These are phyloP conservation scores for Solanum appendiculatum DNA, from an alignment of 257 asterid species.

Conservation along the genomic window DNA sequence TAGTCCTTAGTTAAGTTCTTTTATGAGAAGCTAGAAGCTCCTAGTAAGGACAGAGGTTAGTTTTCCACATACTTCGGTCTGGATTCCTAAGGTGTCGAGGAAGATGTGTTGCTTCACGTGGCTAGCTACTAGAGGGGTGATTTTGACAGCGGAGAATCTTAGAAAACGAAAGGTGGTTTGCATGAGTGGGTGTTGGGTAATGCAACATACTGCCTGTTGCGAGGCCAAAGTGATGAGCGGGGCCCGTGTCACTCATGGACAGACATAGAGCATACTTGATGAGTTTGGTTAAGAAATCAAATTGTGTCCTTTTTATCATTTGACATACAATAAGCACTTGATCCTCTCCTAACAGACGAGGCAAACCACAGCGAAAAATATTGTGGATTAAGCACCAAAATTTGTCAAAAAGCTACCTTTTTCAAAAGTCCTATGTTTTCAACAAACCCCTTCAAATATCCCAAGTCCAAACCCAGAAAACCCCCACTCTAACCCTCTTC, in stretches of 20 bases:
- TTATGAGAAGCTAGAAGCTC: background rate
- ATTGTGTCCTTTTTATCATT: background rate
- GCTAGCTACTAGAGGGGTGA: background rate
- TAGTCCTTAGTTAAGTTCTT: background rate
- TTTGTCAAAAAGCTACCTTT: background rate
- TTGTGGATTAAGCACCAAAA: background rate
- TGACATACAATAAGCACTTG: background rate
- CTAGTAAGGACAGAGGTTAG: background rate
- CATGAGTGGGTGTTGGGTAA: background rate
- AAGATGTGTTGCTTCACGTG: background rate
- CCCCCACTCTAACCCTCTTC: background rate
- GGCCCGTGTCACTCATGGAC: background rate
- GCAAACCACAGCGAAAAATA: background rate
- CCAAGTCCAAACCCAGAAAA: background rate
- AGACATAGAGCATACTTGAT: background rate
- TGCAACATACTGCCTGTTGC: background rate
- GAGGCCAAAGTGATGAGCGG: no score
- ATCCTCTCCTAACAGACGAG: background rate
- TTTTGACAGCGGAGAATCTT: background rate
- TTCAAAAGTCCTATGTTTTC: background rate
- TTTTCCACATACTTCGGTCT: background rate
- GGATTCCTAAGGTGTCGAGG: background rate
- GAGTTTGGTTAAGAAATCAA: background rate
- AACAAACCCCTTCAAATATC: background rate
- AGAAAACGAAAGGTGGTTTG: background rate